Percentiles rank a stretch among this genome's conserved stretches.
Conservation (phyloP, 2,329 filamentous ascomycete species). For the Botrytis aclada region DNA sequence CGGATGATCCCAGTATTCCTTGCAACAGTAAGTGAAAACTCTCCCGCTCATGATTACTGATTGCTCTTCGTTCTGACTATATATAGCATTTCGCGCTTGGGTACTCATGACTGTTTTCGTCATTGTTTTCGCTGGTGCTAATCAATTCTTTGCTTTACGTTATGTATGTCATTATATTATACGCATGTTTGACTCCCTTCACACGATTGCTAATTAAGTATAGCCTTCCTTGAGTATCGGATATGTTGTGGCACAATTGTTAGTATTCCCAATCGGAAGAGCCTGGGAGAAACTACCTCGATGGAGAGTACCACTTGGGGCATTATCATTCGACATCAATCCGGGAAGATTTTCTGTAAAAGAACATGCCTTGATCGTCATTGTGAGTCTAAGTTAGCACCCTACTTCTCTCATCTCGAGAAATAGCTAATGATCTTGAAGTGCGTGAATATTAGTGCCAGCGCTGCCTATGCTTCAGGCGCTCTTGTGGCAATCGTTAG, state of each 20-base stretch:
- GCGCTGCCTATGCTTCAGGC: conserved; percentile 48
- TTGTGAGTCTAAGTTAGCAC: conserved; percentile 33
- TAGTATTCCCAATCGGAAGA: conserved; percentile 46
- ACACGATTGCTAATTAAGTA: not conserved
- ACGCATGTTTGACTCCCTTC: not conserved
- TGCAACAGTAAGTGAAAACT: not conserved
- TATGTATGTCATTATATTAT: not conserved
- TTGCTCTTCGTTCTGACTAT: not conserved
- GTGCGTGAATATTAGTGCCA: conserved; percentile 33
- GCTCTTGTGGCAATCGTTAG: conserved; percentile 51
- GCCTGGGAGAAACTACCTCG: conserved; percentile 49
- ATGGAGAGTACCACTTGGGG: conserved; percentile 46
- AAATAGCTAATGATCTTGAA: conserved; percentile 49
- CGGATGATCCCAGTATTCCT: not conserved
- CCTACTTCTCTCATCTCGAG: not conserved
- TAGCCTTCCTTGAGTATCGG: conserved; percentile 25
- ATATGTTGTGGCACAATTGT: conserved; percentile 27
- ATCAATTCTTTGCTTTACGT: conserved; percentile 28
- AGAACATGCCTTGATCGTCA: conserved; percentile 63
- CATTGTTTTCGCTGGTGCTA: conserved; percentile 21
- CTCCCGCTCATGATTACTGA: accelerated
- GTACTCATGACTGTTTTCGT: conserved; percentile 50
- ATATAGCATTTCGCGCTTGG: conserved; percentile 55
- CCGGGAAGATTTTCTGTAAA: conserved; percentile 63
- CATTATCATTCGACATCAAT: conserved; percentile 44